Evolutionary conservation across 345 rosid species (phyloP), one percentile per base, ranked within the genome.

Genomic region (Salix suchowensis): DNA sequence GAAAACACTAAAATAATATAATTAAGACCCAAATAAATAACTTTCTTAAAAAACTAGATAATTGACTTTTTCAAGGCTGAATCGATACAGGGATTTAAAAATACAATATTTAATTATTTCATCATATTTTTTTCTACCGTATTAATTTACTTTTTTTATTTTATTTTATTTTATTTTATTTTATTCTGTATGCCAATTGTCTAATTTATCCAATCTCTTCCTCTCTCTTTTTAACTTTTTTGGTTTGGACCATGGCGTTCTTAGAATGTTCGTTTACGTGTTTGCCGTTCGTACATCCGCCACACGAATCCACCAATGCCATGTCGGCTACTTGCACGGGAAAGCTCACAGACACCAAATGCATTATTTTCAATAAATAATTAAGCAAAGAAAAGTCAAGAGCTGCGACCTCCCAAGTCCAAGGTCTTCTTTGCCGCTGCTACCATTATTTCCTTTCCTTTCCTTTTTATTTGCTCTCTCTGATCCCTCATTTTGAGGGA

Each of bases 401-500:
- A 5, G 36, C 32, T 65, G 19, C 3, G 24, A 9, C 64, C 26
- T n/a, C 14, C 28, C 1, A 24, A 23, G 28, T 58, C 28, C 28
- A 16, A 19, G 13, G 1, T 24, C 58, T 69, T 71, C 32, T 18
- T 48, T 60, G 26, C 73, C 24, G 40, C 28, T 24, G 54, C 39
- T 54, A 21, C 37, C n/a, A 15, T 61, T 21, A 40, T 6, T 54
- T 40, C 32, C 42, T 40, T 30, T 37, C 34, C 12, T 44, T 36
- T 32, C 34, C 12, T 44, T 36, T 34, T 54, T 72, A 21, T 24
- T 46, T 12, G 42, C 67, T 58, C 4, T n/a, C n/a, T 62, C 26
- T 48, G 68, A 58, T 71, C 68, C 65, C 70, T 82, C 80, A 76
- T 68, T 58, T 19, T 72, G 40, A 65, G 52, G 67, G 76, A 68